A percentile compares a stretch with the other conserved stretches of the same genome.
These are phyloP conservation scores for Fusarium staphyleae DNA, from an alignment of 2,329 filamentous ascomycete genomes.

Conservation along the genomic window DNA sequence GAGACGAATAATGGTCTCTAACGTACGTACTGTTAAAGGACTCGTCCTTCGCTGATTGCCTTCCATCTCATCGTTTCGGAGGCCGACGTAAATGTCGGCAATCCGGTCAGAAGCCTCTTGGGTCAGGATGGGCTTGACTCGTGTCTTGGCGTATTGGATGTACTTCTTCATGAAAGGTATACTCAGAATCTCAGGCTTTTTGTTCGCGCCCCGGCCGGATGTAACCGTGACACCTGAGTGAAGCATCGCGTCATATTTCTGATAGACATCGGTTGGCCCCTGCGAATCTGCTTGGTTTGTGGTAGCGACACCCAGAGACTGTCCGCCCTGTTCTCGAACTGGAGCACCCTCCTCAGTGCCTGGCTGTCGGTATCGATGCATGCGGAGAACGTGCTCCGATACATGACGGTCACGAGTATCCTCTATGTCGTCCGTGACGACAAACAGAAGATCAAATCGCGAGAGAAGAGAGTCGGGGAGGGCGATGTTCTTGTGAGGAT, in stretches of 20 bases:
- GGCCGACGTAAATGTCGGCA: conserved; percentile 85
- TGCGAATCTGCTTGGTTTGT: conserved; percentile 78
- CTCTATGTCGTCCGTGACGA: conserved; percentile 98
- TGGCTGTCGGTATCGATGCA: conserved; percentile 93
- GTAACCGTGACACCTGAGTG: conserved; percentile 87
- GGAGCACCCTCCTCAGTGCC: conserved; percentile 94
- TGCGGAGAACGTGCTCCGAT: conserved; percentile 94
- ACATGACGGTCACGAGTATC: conserved; percentile 89
- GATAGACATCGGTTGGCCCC: conserved; percentile 84
- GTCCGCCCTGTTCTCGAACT: conserved; percentile 84
- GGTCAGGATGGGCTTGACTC: conserved; percentile 88
- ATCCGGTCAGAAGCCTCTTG: conserved; percentile 93
- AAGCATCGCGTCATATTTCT: conserved; percentile 96
- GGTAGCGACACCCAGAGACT: conserved; percentile 86
- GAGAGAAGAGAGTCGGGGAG: conserved; percentile 95
- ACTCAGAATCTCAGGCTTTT: conserved; percentile 86
- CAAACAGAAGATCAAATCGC: conserved; percentile 97
- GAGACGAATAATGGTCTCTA: conserved; percentile 97
- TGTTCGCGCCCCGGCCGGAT: conserved; percentile 74
- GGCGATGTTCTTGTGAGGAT: conserved; percentile 98
- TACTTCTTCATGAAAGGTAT: conserved; percentile 99
- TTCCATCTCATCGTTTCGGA: conserved; percentile 95
- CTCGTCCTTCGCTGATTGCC: conserved; percentile 92
- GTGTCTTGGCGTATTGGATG: conserved; percentile 94
- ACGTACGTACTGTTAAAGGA: conserved; percentile 93